Evolutionary conservation across 495 filamentous ascomycete species (phyloP).

Genomic region (Oidiodendron maius): DNA sequence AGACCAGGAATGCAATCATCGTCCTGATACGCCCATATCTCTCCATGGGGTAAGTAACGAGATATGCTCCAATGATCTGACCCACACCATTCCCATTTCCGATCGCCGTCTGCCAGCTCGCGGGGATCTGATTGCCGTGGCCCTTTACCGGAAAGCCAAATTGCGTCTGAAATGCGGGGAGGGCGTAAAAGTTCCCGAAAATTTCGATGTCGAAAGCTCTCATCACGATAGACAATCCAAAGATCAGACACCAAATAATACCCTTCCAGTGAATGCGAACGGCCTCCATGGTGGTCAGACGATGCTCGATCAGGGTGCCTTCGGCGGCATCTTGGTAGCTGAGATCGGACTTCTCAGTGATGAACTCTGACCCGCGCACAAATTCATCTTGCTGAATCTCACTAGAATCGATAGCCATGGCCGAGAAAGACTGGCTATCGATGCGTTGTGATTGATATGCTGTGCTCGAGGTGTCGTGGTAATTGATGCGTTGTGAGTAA

Average conservation of each 20-base stretch:
- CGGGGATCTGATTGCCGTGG: neutral
- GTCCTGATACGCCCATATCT: slow-evolving; percentile 44
- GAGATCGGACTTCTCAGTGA: neutral
- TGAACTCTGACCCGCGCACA: too few species aligned
- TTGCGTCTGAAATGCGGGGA: neutral
- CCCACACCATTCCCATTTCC: slow-evolving; percentile 6
- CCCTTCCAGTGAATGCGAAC: neutral
- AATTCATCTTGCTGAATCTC: too few species aligned
- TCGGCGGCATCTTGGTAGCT: neutral
- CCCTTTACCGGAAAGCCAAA: neutral
- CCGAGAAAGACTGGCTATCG: too few species aligned
- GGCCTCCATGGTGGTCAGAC: neutral
- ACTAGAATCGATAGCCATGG: too few species aligned
- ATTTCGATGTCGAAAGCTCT: neutral
- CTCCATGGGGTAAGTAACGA: slow-evolving; percentile 41
- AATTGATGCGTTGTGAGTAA: too few species aligned
- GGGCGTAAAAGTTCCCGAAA: neutral
- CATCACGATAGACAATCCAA: neutral
- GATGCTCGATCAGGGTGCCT: neutral
- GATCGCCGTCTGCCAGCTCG: slow-evolving; percentile 10
- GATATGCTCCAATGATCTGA: slow-evolving; percentile 31
- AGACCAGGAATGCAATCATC: slow-evolving; percentile 50
- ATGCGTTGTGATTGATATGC: too few species aligned
- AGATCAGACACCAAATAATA: neutral
- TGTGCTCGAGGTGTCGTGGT: too few species aligned